phyloP scores from a whole-genome alignment of 2,329 filamentous ascomycete species.

The Pseudogymnoascus sp. region DNA sequence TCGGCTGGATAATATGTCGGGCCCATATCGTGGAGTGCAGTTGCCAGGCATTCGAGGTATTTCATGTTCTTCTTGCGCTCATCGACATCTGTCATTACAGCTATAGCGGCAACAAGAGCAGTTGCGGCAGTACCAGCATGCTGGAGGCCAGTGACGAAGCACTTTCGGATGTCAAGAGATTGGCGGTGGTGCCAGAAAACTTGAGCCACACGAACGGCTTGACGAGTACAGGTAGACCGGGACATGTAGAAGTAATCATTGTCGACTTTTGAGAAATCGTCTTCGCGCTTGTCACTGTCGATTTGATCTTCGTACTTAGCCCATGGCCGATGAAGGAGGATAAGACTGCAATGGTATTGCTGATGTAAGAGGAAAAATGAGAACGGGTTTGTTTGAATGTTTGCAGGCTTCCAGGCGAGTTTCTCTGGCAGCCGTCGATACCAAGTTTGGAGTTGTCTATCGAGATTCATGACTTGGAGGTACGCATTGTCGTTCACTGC shows the following conservation, averaged over 20 bases:
- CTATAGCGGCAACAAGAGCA: conserved; percentile 46
- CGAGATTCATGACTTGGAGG: conserved; percentile 44
- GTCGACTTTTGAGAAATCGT: conserved; percentile 28
- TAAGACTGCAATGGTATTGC: conserved; percentile 49
- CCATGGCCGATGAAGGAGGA: conserved; percentile 48
- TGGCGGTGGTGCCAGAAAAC: conserved; percentile 52
- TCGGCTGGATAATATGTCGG: conserved; percentile 47
- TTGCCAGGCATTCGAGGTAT: conserved; percentile 48
- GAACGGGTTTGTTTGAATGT: conserved; percentile 43
- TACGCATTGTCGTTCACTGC: conserved; percentile 40
- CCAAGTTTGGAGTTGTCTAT: conserved; percentile 50
- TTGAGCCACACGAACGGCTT: conserved; percentile 46
- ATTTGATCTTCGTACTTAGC: conserved; percentile 41
- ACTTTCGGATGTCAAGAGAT: conserved; percentile 45
- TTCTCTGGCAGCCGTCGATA: conserved; percentile 46
- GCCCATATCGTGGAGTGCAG: conserved; percentile 47
- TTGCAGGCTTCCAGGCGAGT: conserved; percentile 44
- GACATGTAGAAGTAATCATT: conserved; percentile 41
- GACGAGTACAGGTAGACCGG: conserved; percentile 48
- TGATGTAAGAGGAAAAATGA: conserved; percentile 51
- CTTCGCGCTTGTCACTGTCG: conserved; percentile 20
- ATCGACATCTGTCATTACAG: conserved; percentile 33
- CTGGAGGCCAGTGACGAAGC: conserved; percentile 46
- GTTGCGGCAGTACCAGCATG: conserved; percentile 50
- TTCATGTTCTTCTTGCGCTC: conserved; percentile 38